Percentiles rank a stretch among this genome's conserved stretches.
Evolutionary conservation across 495 filamentous ascomycete genomes (phyloP).

Genomic region (Hyphodiscus hymeniophilus): DNA sequence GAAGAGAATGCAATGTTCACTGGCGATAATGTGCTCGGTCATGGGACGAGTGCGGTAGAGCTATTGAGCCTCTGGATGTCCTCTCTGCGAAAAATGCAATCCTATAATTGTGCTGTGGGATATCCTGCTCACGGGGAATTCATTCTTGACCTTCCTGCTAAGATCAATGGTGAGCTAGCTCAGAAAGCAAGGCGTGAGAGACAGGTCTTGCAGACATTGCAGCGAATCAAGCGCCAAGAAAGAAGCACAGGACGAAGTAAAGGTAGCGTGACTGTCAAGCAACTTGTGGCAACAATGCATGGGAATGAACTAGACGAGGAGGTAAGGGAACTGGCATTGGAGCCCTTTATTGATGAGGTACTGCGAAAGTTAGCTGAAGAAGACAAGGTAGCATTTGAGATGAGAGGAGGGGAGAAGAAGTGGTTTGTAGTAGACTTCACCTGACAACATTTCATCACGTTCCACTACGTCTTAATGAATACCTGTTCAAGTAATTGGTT

Average conservation of each 20-base stretch:
- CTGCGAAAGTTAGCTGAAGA: conserved; percentile 42
- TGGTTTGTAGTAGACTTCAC: conserved; percentile 32
- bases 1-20: conserved; percentile 85
- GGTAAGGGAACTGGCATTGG: conserved; percentile 26
- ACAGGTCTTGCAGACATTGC: conserved; percentile 27
- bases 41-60: conserved; percentile 87
- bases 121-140: conserved; percentile 83
- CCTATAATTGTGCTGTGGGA: conserved; percentile 50
- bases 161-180: conserved; percentile 39
- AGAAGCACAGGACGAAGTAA: conserved; percentile 5
- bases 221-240: conserved; percentile 6
- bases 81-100: conserved; percentile 60
- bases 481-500: too few relatives aligned
- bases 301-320: conserved; percentile 27
- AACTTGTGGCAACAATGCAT: conserved; percentile 33
- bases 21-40: conserved; percentile 85
- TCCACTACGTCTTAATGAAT: too few relatives aligned
- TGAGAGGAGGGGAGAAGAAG: conserved; percentile 29
- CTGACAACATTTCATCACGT: too few relatives aligned
- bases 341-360: conserved; percentile 40
- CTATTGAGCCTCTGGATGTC: conserved; percentile 62
- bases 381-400: conserved; percentile 37
- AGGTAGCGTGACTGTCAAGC: conserved; percentile 28
- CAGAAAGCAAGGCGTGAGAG: conserved; percentile 31
- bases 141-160: conserved; percentile 53